Evolutionary conservation across 306 rosid species (phyloP).

Genomic region (Canavalia gladiata): DNA sequence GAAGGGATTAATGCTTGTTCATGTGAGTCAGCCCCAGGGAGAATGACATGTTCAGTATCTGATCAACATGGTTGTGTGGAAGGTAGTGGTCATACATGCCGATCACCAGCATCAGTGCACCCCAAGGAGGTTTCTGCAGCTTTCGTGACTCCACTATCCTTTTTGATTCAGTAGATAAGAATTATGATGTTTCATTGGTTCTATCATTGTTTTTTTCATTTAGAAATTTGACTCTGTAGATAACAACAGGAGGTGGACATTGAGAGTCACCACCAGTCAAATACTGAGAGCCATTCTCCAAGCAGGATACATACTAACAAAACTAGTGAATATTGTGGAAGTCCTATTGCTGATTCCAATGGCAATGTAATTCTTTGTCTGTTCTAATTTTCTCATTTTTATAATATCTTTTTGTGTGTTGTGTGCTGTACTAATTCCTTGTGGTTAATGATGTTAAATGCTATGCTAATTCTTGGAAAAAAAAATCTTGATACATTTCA

Average conservation of each 20-base stretch:
- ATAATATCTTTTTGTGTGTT: constrained; percentile 1
- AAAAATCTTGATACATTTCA: constrained; percentile 1
- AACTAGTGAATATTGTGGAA: constrained; percentile 56
- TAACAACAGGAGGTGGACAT: constrained; percentile 78
- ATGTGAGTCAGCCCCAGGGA: constrained; percentile 59
- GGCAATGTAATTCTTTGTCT: constrained; percentile 71
- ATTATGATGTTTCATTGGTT: constrained; percentile 44
- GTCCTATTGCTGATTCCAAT: constrained; percentile 59
- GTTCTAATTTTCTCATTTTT: neutral
- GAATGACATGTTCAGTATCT: constrained; percentile 58
- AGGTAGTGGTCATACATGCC: constrained; percentile 53
- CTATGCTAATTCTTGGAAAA: neutral
- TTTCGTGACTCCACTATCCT: constrained; percentile 37
- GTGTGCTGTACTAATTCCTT: constrained; percentile 19
- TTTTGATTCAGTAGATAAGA: constrained; percentile 46
- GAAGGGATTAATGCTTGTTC: constrained; percentile 57
- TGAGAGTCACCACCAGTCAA: constrained; percentile 57
- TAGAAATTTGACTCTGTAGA: constrained; percentile 79
- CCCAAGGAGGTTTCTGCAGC: constrained; percentile 65
- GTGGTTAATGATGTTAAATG: constrained; percentile 22
- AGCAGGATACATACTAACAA: constrained; percentile 53
- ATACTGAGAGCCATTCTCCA: constrained; percentile 53
- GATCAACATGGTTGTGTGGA: constrained; percentile 60
- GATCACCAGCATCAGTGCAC: constrained; percentile 44
- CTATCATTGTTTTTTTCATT: constrained; percentile 59